Percentiles rank a stretch among this genome's conserved stretches.
phyloP scores from a whole-genome alignment of 2,329 filamentous ascomycete species.

The Claviceps sp. region DNA sequence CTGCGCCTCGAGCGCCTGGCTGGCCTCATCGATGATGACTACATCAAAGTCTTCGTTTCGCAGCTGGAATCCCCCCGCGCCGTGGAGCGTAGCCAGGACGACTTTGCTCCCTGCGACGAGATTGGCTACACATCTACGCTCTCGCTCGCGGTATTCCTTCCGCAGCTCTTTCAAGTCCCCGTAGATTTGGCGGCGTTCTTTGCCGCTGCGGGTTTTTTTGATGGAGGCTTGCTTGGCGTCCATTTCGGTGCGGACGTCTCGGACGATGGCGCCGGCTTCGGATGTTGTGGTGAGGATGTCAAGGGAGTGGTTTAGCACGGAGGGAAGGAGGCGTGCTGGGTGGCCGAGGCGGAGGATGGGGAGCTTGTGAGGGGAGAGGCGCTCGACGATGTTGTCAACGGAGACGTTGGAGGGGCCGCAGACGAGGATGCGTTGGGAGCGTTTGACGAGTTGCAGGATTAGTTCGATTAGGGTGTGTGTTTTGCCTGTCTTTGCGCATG shows the following conservation, averaged over 20 bases:
- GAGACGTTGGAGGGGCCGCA: conserved; percentile 95
- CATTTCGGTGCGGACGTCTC: conserved; percentile 84
- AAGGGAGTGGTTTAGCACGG: conserved; percentile 77
- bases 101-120: conserved; percentile 70
- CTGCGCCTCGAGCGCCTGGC: conserved; percentile 88
- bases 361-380: conserved; percentile 70
- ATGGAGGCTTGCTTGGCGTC: conserved; percentile 82
- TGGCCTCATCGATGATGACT: conserved; percentile 91
- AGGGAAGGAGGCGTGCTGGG: conserved; percentile 77
- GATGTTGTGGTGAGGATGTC: conserved; percentile 85
- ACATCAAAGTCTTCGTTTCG: conserved; percentile 76
- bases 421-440: conserved; percentile 66
- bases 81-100: conserved; percentile 84
- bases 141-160: conserved; percentile 77
- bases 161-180: conserved; percentile 71
- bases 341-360: conserved; percentile 85
- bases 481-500: conserved; percentile 58
- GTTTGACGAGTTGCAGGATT: conserved; percentile 75
- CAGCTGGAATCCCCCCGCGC: conserved; percentile 74
- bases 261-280: conserved; percentile 77
- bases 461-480: conserved; percentile 93
- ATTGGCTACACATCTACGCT: conserved; percentile 65
- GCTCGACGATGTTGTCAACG: conserved; percentile 95
- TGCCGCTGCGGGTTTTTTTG: conserved; percentile 70
- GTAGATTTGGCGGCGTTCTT: conserved; percentile 72